Evolutionary conservation across 805 yeast genomes (phyloP).

Genomic region (Komagataella ulmi): DNA sequence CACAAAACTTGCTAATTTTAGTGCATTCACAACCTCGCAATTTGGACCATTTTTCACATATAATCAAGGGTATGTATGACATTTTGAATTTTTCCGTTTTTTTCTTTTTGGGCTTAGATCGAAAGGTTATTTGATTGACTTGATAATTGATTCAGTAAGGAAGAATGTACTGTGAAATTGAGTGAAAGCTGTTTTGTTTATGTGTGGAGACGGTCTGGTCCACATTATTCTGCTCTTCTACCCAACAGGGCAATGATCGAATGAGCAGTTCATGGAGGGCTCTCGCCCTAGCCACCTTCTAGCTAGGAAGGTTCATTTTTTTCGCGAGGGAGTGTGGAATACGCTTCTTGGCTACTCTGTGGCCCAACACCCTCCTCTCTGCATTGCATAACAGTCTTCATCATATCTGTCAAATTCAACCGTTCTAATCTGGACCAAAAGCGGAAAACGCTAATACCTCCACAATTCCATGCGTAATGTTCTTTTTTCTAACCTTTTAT

Average conservation of each 20-base stretch:
- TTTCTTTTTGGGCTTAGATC: not conserved
- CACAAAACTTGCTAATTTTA: not conserved
- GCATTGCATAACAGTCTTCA: not conserved
- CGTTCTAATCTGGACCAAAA: not conserved
- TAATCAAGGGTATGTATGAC: not conserved
- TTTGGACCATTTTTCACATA: not conserved
- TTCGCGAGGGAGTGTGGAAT: not conserved
- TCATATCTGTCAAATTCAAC: not conserved
- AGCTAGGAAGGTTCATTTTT: not conserved
- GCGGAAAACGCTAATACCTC: not conserved
- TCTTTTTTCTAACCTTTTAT: not conserved
- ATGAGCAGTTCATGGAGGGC: not conserved
- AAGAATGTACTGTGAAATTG: not conserved
- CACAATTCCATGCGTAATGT: not conserved
- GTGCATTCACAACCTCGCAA: not conserved
- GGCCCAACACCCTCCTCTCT: not conserved
- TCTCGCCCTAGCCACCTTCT: not conserved
- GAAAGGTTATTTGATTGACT: not conserved
- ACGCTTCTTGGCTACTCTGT: not conserved
- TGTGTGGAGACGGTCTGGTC: not conserved
- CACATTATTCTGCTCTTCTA: not conserved
- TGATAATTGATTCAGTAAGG: not conserved
- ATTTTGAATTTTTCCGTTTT: not conserved
- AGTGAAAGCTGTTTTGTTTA: not conserved
- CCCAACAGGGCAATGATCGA: not conserved